phyloP scores from a whole-genome alignment of 352 stramenopile genomes.

The Lagenidium sp. region DNA sequence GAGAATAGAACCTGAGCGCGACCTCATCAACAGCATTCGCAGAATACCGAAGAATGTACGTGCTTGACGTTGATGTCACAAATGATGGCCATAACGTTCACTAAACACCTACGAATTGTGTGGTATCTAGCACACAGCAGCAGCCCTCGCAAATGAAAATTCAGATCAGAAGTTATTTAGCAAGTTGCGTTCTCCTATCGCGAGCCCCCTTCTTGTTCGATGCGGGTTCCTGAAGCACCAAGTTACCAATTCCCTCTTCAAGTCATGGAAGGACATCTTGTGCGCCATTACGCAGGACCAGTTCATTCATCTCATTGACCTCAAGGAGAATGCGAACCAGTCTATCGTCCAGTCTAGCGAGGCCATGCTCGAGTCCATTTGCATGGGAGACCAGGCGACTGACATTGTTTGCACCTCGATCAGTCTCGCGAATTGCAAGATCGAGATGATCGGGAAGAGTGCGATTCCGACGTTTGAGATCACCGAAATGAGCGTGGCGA shows the following conservation, averaged over 20 bases:
- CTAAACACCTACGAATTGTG: no score
- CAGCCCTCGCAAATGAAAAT: constrained; percentile 46
- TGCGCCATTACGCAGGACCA: constrained; percentile 72
- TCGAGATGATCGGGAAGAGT: constrained; percentile 71
- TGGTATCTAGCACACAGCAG: constrained; percentile 47
- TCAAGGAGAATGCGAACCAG: constrained; percentile 54
- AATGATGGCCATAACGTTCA: no score
- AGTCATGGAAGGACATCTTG: constrained; percentile 66
- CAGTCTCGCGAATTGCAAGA: constrained; percentile 50
- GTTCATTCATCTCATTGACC: constrained; percentile 60
- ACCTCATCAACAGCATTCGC: constrained; percentile 66
- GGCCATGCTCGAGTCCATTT: constrained; percentile 46
- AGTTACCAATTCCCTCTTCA: constrained; percentile 61
- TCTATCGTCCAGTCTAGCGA: constrained; percentile 46
- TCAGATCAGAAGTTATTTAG: constrained; percentile 52
- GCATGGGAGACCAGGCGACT: constrained; percentile 32
- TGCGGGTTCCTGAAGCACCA: constrained; percentile 76
- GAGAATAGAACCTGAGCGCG: constrained; percentile 69
- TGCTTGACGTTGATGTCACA: no score
- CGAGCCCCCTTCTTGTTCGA: constrained; percentile 59
- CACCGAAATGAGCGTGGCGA: constrained; percentile 42
- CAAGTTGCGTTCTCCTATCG: constrained; percentile 50
- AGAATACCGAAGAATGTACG: constrained; percentile 81
- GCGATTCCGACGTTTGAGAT: constrained; percentile 61
- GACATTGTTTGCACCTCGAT: constrained; percentile 46